Conservation (phyloP, 306 rosid genomes). For the Vigna radiata region DNA sequence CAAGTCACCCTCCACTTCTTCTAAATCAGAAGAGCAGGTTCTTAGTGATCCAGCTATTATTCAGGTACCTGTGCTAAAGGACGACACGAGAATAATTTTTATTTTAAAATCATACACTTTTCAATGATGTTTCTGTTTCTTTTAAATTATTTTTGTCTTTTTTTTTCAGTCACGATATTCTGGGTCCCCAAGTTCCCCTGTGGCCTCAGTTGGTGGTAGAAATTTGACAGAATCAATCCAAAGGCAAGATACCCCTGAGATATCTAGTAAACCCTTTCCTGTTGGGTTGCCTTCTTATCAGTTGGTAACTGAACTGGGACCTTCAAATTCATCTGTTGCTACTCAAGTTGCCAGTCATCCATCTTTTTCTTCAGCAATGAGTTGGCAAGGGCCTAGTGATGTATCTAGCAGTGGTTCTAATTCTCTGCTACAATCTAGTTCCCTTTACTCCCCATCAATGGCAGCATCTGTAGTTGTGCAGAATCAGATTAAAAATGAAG, state of each 20-base stretch:
- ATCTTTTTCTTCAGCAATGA: constrained; percentile 48
- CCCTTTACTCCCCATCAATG: constrained; percentile 46
- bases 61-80: constrained; percentile 53
- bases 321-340: constrained; percentile 46
- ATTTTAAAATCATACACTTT: neutral
- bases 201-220: constrained; percentile 49
- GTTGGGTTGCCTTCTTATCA: constrained; percentile 56
- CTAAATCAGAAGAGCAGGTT: constrained; percentile 51
- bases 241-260: constrained; percentile 59
- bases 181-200: constrained; percentile 44
- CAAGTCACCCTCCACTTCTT: constrained; percentile 54
- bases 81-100: neutral
- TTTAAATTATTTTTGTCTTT: neutral
- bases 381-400: constrained; percentile 53
- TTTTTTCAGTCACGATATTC: constrained; percentile 56
- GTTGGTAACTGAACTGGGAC: constrained; percentile 41
- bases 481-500: constrained; percentile 47
- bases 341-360: constrained; percentile 49
- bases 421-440: constrained; percentile 48
- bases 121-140: neutral
- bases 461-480: constrained; percentile 47
- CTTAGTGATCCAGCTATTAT: constrained; percentile 72
- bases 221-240: constrained; percentile 50
- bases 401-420: constrained; percentile 41
- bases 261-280: constrained; percentile 48